Evolutionary conservation across 345 rosid species (phyloP).

Genomic region (Citrus medica): DNA sequence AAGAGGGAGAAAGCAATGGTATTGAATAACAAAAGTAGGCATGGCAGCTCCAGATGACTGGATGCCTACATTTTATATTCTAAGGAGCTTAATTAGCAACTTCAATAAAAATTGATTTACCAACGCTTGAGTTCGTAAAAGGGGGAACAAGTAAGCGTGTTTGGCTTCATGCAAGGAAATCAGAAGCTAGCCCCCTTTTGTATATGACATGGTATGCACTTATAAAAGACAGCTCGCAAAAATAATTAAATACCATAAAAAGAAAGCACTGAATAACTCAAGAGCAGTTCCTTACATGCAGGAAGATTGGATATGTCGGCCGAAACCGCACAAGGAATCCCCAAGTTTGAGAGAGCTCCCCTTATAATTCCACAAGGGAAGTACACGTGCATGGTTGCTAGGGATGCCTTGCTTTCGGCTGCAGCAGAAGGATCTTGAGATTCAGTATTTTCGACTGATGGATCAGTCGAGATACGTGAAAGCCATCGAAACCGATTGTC

Average conservation of each 20-base stretch:
- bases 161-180: neutral
- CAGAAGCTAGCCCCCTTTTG: neutral
- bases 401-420: conserved; percentile 64
- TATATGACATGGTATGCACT: neutral
- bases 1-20: too few relatives aligned
- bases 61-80: neutral
- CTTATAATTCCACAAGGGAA: conserved; percentile 96
- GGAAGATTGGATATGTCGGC: conserved; percentile 96
- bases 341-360: conserved; percentile 96
- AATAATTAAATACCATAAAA: neutral
- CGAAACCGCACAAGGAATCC: conserved; percentile 94
- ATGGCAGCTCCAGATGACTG: too few relatives aligned
- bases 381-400: conserved; percentile 79
- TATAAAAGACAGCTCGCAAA: too few relatives aligned
- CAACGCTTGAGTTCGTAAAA: neutral
- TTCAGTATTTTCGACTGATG: conserved; percentile 42
- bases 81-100: neutral
- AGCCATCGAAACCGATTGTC: conserved; percentile 92
- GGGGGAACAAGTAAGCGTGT: neutral
- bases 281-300: conserved; percentile 58
- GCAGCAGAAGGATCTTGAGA: conserved; percentile 50
- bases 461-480: conserved; percentile 64
- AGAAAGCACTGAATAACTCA: neutral
- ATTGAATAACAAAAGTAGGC: neutral
- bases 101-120: neutral